phyloP scores from a whole-genome alignment of 108 stramenopile genomes.

The Schizochytrium sp. region DNA sequence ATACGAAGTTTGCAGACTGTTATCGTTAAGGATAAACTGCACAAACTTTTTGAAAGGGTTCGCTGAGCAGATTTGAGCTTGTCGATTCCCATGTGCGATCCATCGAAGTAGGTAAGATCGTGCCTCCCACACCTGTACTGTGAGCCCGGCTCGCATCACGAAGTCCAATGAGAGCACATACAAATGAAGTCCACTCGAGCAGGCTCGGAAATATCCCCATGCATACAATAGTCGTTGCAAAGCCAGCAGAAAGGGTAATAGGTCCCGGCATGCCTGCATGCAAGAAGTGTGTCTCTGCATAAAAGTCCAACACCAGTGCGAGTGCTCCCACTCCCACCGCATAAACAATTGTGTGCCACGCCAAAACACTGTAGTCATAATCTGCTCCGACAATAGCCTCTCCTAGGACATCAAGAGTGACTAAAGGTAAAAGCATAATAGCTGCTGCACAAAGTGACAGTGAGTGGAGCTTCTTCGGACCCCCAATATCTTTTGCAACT shows the following conservation, averaged over 20 bases:
- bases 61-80: neutral
- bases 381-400: slow-evolving; percentile 49
- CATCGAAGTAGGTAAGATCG: neutral
- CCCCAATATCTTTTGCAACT: slow-evolving; percentile 42
- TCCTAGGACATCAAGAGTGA: slow-evolving; percentile 3
- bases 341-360: neutral
- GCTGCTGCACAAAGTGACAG: neutral
- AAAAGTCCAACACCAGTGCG: slow-evolving; percentile 20
- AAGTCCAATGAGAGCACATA: neutral
- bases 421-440: neutral
- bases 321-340: neutral
- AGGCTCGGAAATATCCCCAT: neutral
- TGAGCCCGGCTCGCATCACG: neutral
- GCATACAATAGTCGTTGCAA: neutral
- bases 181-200: neutral
- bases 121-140: neutral
- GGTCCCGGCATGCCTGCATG: neutral
- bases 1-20: neutral
- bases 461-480: slow-evolving; percentile 34
- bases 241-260: neutral
- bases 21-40: slow-evolving; percentile 17
- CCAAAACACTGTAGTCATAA: slow-evolving; percentile 49
- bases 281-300: neutral
- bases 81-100: neutral
- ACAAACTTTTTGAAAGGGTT: neutral